Base-by-base conservation (phyloP, 176 grass and related monocot species). In the Oropetium thomaeum region DNA sequence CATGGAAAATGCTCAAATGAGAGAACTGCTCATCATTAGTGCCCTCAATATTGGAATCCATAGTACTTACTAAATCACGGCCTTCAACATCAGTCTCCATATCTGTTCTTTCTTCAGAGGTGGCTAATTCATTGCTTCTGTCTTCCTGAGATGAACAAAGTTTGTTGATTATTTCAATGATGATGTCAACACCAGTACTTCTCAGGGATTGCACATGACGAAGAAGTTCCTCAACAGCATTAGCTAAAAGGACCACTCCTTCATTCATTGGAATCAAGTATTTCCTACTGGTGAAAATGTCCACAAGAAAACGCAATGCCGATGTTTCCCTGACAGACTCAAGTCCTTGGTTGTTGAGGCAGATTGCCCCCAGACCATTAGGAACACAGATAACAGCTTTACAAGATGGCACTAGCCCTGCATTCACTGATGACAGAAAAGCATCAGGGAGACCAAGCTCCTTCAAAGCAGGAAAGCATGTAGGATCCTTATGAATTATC, bases 401-500 rank as follows among this genome's bases (percentile, higher is more conserved):
- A 79, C 84, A 99, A 69, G 96, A 99, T 76, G 87, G 84, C 51
- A 95, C 52, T 33, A 95, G 75, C 63, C 91, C 96, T 77, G 86
- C 84, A 63, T 79, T 70, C 45, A 99, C 89, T 70, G 96, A 99
- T 1, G 79, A 84, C 63, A 99, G 73, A 87, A 99, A 99, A 65
- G 91, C 81, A 84, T 95, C 82, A 57, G 96, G 96, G 71, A 99
- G 83, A 75, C 88, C 91, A 86, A 89, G 87, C 71, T 99, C 91
- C 66, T 92, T 82, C 66, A 99, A 76, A 83, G 87, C 67, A 89
- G 79, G 63, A 86, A 92, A 99, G 76, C 96, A 95, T 65, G 89
- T 99, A 58, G 96, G 96, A 59, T 99, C 96, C 76, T 92, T 99
- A 62, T 99, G 96, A 78, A 99, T 99, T 74, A 99, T 99, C 80